Evolutionary conservation across 139 green algal genomes (phyloP), one percentile per base, ranked within the genome.

Genomic region (Deuterostichococcus epilithicus): DNA sequence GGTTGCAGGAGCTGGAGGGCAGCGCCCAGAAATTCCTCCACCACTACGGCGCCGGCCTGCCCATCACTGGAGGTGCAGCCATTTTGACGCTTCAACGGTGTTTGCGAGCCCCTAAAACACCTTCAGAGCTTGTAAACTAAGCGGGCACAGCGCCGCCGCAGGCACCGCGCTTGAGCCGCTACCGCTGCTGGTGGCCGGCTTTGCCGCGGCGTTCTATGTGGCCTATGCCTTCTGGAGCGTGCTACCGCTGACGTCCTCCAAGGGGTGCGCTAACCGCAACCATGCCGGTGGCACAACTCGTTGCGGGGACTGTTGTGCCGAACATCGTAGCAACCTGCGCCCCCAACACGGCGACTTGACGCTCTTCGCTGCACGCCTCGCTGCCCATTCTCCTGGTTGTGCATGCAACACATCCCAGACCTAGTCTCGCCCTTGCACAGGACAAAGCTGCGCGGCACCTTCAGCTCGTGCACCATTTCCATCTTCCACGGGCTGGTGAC

Each of bases 381-480:
- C n/a, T n/a, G n/a, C n/a, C n/a, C n/a, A n/a, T n/a, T n/a, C n/a
- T n/a, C n/a, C n/a, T n/a, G n/a, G n/a, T n/a, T n/a, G n/a, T n/a
- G n/a, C n/a, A n/a, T n/a, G n/a, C n/a, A n/a, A n/a, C n/a, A n/a
- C n/a, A n/a, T n/a, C n/a, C n/a, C n/a, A n/a, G n/a, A n/a, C n/a
- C n/a, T n/a, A n/a, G 52, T 69, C 3, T 23, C 25, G n/a, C 26
- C 5, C 59, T 30, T 32, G 18, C 59, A 60, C 74, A 79, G 74
- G 39, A 37, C 35, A 6, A 79, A 68, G 22, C 44, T 79, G 15
- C 60, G 52, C 10, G 52, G 52, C 10, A 63, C 52, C 8, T 63
- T 63, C 52, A 63, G 60, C 58, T 79, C 74, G 1, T 73, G 63
- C 44, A 37, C 22, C 22, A 79, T 79, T 22, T 79, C 74, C 34